A percentile compares a stretch with the other conserved stretches of the same genome.
These are phyloP conservation scores for Amaranthus cruentus DNA, from an alignment of 148 eudicot species.

Conservation along the genomic window DNA sequence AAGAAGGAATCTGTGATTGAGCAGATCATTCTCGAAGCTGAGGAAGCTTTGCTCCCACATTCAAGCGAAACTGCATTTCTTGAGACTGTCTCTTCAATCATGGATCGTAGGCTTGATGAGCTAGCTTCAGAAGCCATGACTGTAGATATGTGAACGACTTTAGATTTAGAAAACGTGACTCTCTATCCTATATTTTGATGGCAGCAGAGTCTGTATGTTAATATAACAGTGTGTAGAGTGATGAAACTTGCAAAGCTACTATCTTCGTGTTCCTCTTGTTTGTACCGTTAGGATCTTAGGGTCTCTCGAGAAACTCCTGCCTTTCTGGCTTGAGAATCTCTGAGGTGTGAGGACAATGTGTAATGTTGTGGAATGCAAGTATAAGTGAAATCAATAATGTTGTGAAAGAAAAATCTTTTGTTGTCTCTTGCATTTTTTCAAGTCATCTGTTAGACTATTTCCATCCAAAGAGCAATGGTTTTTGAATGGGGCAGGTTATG, in stretches of 20 bases:
- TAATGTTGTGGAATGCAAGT: conserved; percentile 15
- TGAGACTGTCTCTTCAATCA: conserved; percentile 41
- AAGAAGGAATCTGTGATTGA: conserved; percentile 64
- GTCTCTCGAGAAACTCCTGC: conserved; percentile 5
- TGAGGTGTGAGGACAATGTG: not conserved
- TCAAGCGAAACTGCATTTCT: conserved; percentile 45
- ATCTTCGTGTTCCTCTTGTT: conserved; percentile 1
- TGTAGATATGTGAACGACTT: conserved; percentile 9
- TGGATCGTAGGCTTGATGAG: conserved; percentile 51
- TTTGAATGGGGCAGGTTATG: no score
- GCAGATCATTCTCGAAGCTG: conserved; percentile 54
- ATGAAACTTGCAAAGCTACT: conserved; percentile 4
- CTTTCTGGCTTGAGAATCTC: conserved; percentile 14
- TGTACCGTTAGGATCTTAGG: not conserved
- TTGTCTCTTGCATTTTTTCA: no score
- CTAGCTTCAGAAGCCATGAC: conserved; percentile 19
- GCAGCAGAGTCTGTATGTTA: conserved; percentile 22
- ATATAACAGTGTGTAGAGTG: conserved; percentile 23
- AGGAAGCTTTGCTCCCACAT: conserved; percentile 35
- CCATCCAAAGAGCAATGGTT: no score
- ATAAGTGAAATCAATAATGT: conserved; percentile 14
- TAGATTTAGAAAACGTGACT: conserved; percentile 12
- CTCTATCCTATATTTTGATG: conserved; percentile 31
- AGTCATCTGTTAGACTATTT: no score
- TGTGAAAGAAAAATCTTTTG: not conserved